Evolutionary conservation across 1,139 yeast genomes (phyloP).

Genomic region (Candida sp.): DNA sequence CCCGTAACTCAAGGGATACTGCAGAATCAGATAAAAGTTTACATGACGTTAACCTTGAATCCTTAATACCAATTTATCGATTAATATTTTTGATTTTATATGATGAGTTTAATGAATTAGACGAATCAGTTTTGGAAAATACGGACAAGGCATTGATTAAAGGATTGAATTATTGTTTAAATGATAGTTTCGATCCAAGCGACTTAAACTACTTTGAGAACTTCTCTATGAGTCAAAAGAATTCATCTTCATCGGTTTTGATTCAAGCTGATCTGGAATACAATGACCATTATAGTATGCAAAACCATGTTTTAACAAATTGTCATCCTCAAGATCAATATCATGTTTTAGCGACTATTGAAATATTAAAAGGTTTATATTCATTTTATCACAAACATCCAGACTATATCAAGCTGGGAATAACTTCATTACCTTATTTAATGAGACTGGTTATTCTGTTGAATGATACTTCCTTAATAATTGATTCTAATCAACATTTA

Average conservation of each 20-base stretch:
- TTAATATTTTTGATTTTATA: constrained; percentile 23
- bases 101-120: constrained; percentile 14
- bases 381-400: constrained; percentile 21
- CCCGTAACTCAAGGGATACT: not conserved
- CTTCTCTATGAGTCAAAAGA: not conserved
- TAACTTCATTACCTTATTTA: constrained; percentile 3
- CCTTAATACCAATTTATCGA: constrained; percentile 23
- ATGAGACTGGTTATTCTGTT: constrained; percentile 3
- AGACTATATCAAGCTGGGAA: constrained; percentile 3
- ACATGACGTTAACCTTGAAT: constrained; percentile 9
- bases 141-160: constrained; percentile 11
- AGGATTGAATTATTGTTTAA: constrained; percentile 13
- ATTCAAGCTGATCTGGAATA: not conserved
- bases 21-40: constrained; percentile 2
- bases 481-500: constrained; percentile 1
- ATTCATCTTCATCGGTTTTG: not conserved
- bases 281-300: constrained; percentile 4
- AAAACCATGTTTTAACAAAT: not conserved
- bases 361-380: constrained; percentile 24
- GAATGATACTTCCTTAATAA: not conserved
- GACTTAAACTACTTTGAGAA: not conserved
- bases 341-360: constrained; percentile 17
- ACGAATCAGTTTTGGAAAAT: constrained; percentile 8
- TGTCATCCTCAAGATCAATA: constrained; percentile 3
- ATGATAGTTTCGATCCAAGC: not conserved